Evolutionary conservation across 140 eudicot genomes (phyloP).

Genomic region (Senecio squalidus): DNA sequence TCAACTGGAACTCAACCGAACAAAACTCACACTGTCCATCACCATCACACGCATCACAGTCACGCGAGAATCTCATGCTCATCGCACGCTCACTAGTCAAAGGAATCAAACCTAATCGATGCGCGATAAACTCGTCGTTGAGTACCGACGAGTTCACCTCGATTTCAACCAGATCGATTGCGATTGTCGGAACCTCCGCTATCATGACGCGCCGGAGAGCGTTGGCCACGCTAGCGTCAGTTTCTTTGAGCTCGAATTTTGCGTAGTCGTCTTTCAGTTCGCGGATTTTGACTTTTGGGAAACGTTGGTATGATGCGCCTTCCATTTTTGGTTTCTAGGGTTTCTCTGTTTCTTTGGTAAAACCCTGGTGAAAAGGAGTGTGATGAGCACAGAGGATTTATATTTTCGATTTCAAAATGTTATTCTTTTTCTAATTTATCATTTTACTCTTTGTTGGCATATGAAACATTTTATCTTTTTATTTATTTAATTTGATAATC

Average conservation of each 20-base stretch:
- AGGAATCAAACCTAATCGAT: slow-evolving; percentile 85
- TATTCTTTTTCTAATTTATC: too few species aligned
- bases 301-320: slow-evolving; percentile 75
- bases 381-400: too few species aligned
- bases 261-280: slow-evolving; percentile 63
- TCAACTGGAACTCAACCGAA: slow-evolving; percentile 92
- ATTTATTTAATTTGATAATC: too few species aligned
- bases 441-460: too few species aligned
- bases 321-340: slow-evolving; percentile 41
- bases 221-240: slow-evolving; percentile 87
- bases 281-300: slow-evolving; percentile 75
- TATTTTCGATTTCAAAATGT: too few species aligned
- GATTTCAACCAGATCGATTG: slow-evolving; percentile 90
- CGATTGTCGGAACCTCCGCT: slow-evolving; percentile 91
- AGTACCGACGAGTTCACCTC: slow-evolving; percentile 92
- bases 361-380: too few species aligned
- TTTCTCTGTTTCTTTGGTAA: slow-evolving; percentile 1
- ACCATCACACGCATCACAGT: slow-evolving; percentile 96
- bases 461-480: too few species aligned
- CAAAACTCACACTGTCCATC: slow-evolving; percentile 99
- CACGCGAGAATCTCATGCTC: slow-evolving; percentile 97
- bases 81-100: slow-evolving; percentile 93
- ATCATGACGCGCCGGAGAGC: slow-evolving; percentile 99
- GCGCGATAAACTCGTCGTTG: slow-evolving; percentile 92
- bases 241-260: slow-evolving; percentile 83